Evolutionary conservation across 2,329 filamentous ascomycete genomes (phyloP), one percentile per base, ranked within the genome.

Genomic region (Rutstroemia sydowiana): DNA sequence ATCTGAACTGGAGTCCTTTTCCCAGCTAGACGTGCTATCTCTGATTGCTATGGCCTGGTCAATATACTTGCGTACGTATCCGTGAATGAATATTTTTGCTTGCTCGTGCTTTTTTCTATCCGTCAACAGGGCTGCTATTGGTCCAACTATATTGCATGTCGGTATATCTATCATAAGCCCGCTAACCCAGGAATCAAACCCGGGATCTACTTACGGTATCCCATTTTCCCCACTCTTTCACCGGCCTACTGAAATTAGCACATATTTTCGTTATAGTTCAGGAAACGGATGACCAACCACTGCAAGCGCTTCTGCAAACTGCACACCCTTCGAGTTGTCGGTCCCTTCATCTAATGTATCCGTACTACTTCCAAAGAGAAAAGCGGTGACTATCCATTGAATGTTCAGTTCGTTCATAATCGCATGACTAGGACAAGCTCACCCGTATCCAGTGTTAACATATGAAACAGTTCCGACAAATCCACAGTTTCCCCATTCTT

Each of bases 381-480:
- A 85, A 42, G 84, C 80, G 0, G 82, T 87, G 0, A 82, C 80
- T 55, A 45, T 21, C 30, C 46, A 26, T 26, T 20, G 7, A 42
- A 8, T 32, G 42, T n/a, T 42, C 6, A 47, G 6, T 28, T 18
- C 18, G 14, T 31, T 16, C 34, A 34, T 5, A 34, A 34, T 10
- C 4, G 32, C 5, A 34, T 5, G 9, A 34, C 32, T 28, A n/a
- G 21, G 16, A 26, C 6, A 41, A 28, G 43, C 42, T 40, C 39
- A 55, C 53, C 51, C 0, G 80, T 78, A 55, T 87, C 83, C 16
- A 87, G 72, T 0, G 82, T 85, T 61, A 85, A 73, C 48, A 76
- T 74, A 61, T 85, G 85, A 61, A 86, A 83, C 8, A 84, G 66
- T 10, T 77, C 73, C 59, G 81, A 78, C 26, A 87, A 68, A 58